Evolutionary conservation across 768 basidiomycete genomes (phyloP).

Genomic region (Tylopilus rubrobrunneus): DNA sequence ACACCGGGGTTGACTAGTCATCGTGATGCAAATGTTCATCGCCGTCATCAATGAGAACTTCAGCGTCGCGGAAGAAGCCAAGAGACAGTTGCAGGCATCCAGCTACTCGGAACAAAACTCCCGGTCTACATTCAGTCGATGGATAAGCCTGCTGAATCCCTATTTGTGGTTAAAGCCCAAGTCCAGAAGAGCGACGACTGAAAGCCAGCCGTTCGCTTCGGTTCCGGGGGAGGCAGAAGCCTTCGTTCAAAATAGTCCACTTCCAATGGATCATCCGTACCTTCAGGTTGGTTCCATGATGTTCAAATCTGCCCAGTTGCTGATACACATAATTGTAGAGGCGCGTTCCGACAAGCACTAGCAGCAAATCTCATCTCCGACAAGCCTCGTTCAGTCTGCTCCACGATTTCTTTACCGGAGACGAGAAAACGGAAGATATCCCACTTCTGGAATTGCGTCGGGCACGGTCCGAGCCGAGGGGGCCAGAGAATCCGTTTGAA

Average conservation of each 20-base stretch:
- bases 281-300: slow-evolving; percentile 26
- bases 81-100: slow-evolving; percentile 75
- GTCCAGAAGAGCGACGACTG: slow-evolving; percentile 68
- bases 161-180: slow-evolving; percentile 80
- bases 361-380: slow-evolving; percentile 42
- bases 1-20: slow-evolving; percentile 49
- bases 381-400: slow-evolving; percentile 57
- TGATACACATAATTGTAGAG: slow-evolving; percentile 15
- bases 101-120: slow-evolving; percentile 62
- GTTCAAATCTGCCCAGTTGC: neutral
- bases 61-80: slow-evolving; percentile 85
- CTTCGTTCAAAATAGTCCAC: slow-evolving; percentile 56
- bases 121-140: slow-evolving; percentile 43
- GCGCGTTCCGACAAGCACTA: slow-evolving; percentile 13
- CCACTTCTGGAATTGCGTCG: slow-evolving; percentile 54
- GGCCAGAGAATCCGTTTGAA: slow-evolving; percentile 33
- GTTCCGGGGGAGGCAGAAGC: slow-evolving; percentile 79
- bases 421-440: slow-evolving; percentile 47
- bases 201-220: slow-evolving; percentile 66
- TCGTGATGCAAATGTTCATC: slow-evolving; percentile 93
- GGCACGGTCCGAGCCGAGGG: slow-evolving; percentile 29
- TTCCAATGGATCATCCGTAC: slow-evolving; percentile 31
- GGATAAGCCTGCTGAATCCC: slow-evolving; percentile 79
- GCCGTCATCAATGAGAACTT: slow-evolving; percentile 98
- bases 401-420: slow-evolving; percentile 65